Base-by-base conservation (phyloP, 768 basidiomycete genomes). In the Podaxis sp. region DNA sequence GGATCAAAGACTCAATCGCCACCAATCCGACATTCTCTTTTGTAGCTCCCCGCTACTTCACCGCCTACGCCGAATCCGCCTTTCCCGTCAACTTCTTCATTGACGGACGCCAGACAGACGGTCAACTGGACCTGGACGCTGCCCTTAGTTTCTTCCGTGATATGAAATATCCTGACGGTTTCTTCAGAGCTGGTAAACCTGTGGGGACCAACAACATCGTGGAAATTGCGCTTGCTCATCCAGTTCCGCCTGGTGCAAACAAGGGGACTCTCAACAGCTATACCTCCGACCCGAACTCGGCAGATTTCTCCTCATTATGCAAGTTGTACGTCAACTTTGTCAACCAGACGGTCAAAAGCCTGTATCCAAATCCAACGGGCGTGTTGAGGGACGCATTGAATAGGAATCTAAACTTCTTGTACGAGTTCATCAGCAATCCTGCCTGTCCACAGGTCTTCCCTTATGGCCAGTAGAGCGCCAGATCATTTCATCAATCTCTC, bases 41-140 rank as follows among this genome's bases (percentile, higher is more conserved):
- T 38, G 46, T 57, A 11, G 24, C 59, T 15, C 64, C 60, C 6
- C 64, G 64, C 36, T 57, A 52, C 22, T 56, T 65, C 54, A 61
- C 59, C 40, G 64, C 60, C 15, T 65, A 59, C 38, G 53, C 44
- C 38, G 64, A 65, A 52, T 56, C 64, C 59, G 60, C 48, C 17
- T 52, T 61, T 26, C 59, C 59, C 33, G n/a, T 65, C 11, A 57
- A 65, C 7, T 33, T 59, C 11, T 61, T 61, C 46, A 36, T 51
- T 4, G 64, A 65, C 38, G 64, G 64, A 4, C 64, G 64, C 15
- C 52, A 63, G 33, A 57, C 53, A 8, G 61, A 56, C 17, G 28
- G 44, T n/a, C 61, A 63, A 36, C 54, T 63, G 24, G 54, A 48
- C 39, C 46, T 56, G 13, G 42, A 44, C 7, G 19, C 17, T 17